Base-by-base conservation (phyloP, 805 yeast genomes). In the Cyberlindnera americana region DNA sequence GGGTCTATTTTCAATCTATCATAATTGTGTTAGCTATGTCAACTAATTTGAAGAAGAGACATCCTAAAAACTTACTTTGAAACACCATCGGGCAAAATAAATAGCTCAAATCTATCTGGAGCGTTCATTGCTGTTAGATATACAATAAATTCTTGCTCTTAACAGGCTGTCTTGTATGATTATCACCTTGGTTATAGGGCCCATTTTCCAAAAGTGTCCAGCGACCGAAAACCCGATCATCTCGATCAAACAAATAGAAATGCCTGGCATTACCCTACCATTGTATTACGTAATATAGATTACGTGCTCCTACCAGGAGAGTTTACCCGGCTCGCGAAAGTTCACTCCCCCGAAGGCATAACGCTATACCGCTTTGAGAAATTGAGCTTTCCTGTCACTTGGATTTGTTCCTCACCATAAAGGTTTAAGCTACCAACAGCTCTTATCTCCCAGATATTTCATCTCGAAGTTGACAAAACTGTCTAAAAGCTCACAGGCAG, bases 31-130 rank as follows among this genome's bases (percentile, higher is more conserved):
- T 44, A 43, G 51, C 44, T 13, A 27, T 21, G 23, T 21, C 23
- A 21, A 21, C 6, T 21, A 21, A 21, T n/a, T n/a, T n/a, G n/a
- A n/a, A n/a, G n/a, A n/a, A n/a, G n/a, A n/a, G n/a, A n/a, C n/a
- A n/a, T n/a, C n/a, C 23, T 21, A 10, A 10, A 18, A 14, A 72
- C 86, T 24, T 71, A 81, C 86, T 93, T 93, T 37, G 91, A 84
- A 38, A 87, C 95, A 38, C 99, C 98, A 63, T 93, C 99, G n/a
- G 97, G 98, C 54, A 93, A 73, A 53, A 93, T 78, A 61, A 93
- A 93, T 29, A 93, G 78, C 72, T 93, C 99, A 62, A 91, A 93
- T 74, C 99, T 83, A 69, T 93, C 99, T 65, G 99, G 99, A 57
- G 98, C 98, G 69, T 93, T 93, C 99, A 93, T 91, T 5, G 15